These are phyloP conservation scores for Coemansia reversa DNA, from an alignment of 192 early-diverging fungal species.

Conservation along the genomic window DNA sequence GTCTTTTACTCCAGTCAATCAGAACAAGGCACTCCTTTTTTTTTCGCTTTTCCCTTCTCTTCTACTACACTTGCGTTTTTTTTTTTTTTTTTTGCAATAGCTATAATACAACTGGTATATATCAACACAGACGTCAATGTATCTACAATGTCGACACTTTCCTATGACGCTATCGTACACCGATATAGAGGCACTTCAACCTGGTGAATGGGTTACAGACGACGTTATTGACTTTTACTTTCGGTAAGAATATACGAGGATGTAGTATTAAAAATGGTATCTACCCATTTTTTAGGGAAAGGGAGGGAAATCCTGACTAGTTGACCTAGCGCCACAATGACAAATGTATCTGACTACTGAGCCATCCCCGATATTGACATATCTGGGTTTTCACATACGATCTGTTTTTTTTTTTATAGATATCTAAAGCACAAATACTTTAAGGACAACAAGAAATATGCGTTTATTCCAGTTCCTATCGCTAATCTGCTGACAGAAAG, in stretches of 20 bases:
- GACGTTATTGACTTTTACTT: slow-evolving; percentile 54
- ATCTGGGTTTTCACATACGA: neutral
- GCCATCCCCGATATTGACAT: too few species aligned
- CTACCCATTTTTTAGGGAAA: too few species aligned
- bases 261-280: too few species aligned
- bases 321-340: too few species aligned
- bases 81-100: too few species aligned
- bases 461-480: slow-evolving; percentile 40
- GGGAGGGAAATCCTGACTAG: too few species aligned
- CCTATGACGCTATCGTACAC: slow-evolving; percentile 38
- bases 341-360: too few species aligned
- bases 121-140: neutral
- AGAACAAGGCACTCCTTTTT: too few species aligned
- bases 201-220: slow-evolving; percentile 51
- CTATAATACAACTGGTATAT: neutral
- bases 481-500: slow-evolving; percentile 45
- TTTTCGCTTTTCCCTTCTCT: too few species aligned
- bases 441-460: slow-evolving; percentile 42
- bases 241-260: slow-evolving; percentile 12
- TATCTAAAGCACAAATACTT: slow-evolving; percentile 47
- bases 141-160: slow-evolving; percentile 29
- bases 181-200: slow-evolving; percentile 43
- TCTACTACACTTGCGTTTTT: too few species aligned
- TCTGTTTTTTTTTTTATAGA: slow-evolving; percentile 1
- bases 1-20: too few species aligned